phyloP scores from a whole-genome alignment of 2,329 filamentous ascomycete species.

The Apiospora arundinis region DNA sequence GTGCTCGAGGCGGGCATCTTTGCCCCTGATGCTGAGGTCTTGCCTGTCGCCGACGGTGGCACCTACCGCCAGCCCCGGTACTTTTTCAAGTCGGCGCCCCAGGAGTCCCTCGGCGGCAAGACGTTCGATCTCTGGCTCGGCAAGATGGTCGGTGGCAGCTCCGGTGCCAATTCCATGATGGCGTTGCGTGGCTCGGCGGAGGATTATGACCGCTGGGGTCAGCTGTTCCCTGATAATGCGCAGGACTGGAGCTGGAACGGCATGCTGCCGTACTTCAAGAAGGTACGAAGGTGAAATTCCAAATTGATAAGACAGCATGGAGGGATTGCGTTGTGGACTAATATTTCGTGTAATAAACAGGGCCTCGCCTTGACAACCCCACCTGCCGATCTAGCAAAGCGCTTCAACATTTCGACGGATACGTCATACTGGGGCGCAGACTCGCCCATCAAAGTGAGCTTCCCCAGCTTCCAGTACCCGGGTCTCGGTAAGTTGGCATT shows the following conservation, averaged over 20 bases:
- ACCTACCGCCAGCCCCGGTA: neutral
- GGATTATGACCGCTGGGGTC: constrained; percentile 43
- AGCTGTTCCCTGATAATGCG: constrained; percentile 36
- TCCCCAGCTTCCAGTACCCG: constrained; percentile 48
- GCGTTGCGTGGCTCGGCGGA: constrained; percentile 37
- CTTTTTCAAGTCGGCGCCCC: constrained; percentile 34
- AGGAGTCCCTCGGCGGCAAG: constrained; percentile 34
- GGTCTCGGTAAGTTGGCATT: constrained; percentile 31
- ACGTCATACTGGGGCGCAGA: constrained; percentile 45
- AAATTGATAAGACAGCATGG: neutral
- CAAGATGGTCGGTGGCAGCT: constrained; percentile 38
- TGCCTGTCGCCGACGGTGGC: neutral
- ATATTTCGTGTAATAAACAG: constrained; percentile 21
- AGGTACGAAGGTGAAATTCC: constrained; percentile 32
- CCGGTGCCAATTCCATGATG: constrained; percentile 40
- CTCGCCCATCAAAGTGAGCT: constrained; percentile 45
- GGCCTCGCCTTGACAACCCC: constrained; percentile 35
- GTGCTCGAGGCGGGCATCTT: constrained; percentile 36
- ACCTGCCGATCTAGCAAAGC: constrained; percentile 31
- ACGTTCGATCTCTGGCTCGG: constrained; percentile 32
- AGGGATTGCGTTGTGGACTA: constrained; percentile 4
- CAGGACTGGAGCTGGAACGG: constrained; percentile 42
- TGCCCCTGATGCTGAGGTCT: constrained; percentile 29
- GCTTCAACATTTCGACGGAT: constrained; percentile 42
- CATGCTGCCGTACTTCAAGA: constrained; percentile 42